phyloP scores from a whole-genome alignment of 306 rosid genomes.

The Pterocarpus macrocarpus region DNA sequence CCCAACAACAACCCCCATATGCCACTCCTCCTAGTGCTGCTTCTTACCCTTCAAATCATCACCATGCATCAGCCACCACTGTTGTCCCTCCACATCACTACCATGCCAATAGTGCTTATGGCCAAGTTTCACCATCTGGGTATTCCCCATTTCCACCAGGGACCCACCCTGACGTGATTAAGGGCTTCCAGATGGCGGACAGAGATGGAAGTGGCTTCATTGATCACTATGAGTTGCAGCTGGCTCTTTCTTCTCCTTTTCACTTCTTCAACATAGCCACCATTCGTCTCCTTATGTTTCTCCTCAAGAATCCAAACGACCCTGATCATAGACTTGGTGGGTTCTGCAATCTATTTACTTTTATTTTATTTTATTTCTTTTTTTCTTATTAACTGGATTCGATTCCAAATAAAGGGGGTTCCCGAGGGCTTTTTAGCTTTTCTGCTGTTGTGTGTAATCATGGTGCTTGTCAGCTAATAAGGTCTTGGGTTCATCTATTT shows the following conservation, averaged over 20 bases:
- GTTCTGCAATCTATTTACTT: not conserved
- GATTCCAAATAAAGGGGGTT: not conserved
- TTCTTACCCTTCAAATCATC: slow-evolving; percentile 36
- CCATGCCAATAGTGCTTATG: not conserved
- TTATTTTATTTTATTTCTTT: too few species aligned
- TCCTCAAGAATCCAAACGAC: slow-evolving; percentile 65
- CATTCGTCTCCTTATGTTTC: slow-evolving; percentile 81
- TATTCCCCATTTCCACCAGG: slow-evolving; percentile 68
- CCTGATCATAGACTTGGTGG: slow-evolving; percentile 62
- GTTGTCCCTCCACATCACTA: not conserved
- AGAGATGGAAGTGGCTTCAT: slow-evolving; percentile 84
- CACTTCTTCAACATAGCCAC: slow-evolving; percentile 73
- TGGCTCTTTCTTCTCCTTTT: slow-evolving; percentile 80
- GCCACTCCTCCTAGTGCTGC: slow-evolving; percentile 8
- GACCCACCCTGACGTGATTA: slow-evolving; percentile 69
- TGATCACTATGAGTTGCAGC: slow-evolving; percentile 77
- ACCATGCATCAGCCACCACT: not conserved
- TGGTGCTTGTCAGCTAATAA: too few species aligned
- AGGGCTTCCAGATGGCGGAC: slow-evolving; percentile 80
- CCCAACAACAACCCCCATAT: slow-evolving; percentile 38
- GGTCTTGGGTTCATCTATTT: not conserved
- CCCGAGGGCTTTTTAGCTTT: too few species aligned
- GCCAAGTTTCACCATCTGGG: slow-evolving; percentile 46
- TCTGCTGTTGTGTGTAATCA: too few species aligned
- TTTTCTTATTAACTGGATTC: not conserved